These are phyloP conservation scores for Aspergillus sp. DNA, from an alignment of 2,329 filamentous ascomycete species.

Conservation along the genomic window DNA sequence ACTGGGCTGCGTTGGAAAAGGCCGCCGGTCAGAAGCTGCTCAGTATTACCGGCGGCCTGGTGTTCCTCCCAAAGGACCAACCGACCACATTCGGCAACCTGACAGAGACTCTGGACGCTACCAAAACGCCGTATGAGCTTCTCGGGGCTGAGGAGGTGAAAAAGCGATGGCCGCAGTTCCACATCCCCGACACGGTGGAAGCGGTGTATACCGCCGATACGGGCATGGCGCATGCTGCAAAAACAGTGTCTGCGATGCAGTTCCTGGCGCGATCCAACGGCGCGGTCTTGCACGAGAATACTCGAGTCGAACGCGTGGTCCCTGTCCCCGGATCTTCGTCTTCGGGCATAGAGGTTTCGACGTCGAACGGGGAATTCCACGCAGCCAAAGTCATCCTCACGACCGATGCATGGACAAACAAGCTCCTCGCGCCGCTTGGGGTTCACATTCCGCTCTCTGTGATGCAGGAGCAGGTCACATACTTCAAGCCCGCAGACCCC, in stretches of 20 bases:
- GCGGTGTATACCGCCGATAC: constrained; percentile 17
- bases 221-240: constrained; percentile 17
- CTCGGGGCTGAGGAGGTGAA: constrained; percentile 13
- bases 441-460: constrained; percentile 15
- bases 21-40: constrained; percentile 12
- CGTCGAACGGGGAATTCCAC: constrained; percentile 11
- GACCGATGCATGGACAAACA: constrained; percentile 18
- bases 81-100: constrained; percentile 7
- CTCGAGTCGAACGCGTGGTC: constrained; percentile 11
- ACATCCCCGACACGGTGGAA: constrained; percentile 11
- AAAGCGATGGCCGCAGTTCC: constrained; percentile 16
- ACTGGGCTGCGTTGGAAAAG: constrained; percentile 18
- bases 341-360: constrained; percentile 11
- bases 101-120: constrained; percentile 9
- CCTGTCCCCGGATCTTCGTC: constrained; percentile 5
- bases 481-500: constrained; percentile 15
- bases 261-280: constrained; percentile 12
- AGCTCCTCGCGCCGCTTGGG: constrained; percentile 13
- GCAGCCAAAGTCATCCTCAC: constrained; percentile 17
- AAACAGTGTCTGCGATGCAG: constrained; percentile 15
- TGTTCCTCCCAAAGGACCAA: constrained; percentile 11
- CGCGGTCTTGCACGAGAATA: constrained; percentile 15
- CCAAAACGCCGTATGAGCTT: constrained; percentile 15
- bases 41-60: constrained; percentile 17
- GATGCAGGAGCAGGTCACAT: constrained; percentile 21